phyloP scores from a whole-genome alignment of 2,329 filamentous ascomycete species.

The Ophiostoma quercus region DNA sequence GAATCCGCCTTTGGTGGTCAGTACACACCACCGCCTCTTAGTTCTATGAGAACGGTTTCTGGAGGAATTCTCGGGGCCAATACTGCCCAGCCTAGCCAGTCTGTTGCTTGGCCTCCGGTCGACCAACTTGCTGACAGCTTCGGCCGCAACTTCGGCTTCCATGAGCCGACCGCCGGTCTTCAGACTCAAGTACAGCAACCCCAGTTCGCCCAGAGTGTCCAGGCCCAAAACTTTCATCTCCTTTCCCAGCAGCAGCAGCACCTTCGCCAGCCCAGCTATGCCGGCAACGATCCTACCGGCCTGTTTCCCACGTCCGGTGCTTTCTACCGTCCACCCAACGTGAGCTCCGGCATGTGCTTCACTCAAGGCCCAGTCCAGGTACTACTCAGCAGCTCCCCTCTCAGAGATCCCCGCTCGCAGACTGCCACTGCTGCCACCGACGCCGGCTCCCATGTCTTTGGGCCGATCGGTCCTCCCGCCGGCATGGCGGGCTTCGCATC shows the following conservation, averaged over 20 bases:
- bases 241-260: neutral
- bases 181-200: neutral
- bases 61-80: neutral
- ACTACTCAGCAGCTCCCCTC: neutral
- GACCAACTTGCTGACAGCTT: conserved; percentile 15
- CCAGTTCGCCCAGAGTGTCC: neutral
- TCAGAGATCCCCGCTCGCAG: neutral
- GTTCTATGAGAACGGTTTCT: neutral
- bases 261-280: neutral
- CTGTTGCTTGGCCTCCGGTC: neutral
- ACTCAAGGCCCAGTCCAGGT: neutral
- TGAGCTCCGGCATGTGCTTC: neutral
- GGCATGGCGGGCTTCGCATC: neutral
- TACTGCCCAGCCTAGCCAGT: neutral
- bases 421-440: neutral
- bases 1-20: neutral
- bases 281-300: neutral
- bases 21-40: neutral
- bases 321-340: neutral
- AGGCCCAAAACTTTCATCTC: neutral
- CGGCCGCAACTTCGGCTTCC: neutral
- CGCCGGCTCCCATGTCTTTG: neutral
- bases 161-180: neutral
- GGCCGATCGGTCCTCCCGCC: neutral
- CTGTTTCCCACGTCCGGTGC: neutral